Conservation (phyloP, 2,329 filamentous ascomycete genomes). For the Colletotrichum horii region DNA sequence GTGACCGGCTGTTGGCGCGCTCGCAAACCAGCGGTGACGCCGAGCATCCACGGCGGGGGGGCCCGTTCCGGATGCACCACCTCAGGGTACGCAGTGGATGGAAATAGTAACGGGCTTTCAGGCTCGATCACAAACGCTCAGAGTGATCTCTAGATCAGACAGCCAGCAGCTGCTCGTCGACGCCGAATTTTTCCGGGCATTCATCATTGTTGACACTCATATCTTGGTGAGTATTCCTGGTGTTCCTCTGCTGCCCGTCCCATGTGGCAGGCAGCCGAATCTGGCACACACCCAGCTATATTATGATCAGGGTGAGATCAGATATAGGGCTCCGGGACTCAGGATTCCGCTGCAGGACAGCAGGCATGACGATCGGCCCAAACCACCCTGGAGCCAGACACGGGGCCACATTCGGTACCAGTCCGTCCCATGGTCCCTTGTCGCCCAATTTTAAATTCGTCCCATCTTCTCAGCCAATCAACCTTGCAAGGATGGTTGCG, state of each 20-base stretch:
- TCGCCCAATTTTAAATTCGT: constrained; percentile 19
- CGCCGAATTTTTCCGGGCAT: neutral
- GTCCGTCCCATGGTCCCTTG: neutral
- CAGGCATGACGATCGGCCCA: constrained; percentile 22
- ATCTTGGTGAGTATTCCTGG: neutral
- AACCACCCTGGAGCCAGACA: constrained; percentile 8
- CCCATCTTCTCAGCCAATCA: constrained; percentile 21
- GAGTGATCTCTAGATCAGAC: neutral
- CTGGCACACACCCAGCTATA: neutral
- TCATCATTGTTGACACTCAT: neutral
- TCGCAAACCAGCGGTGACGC: neutral
- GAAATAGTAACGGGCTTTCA: neutral
- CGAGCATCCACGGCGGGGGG: constrained; percentile 4
- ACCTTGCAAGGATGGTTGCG: neutral
- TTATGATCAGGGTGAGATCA: constrained; percentile 19
- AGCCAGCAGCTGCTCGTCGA: neutral
- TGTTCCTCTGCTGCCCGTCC: neutral
- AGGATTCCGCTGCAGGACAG: constrained; percentile 21
- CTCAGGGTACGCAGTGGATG: neutral
- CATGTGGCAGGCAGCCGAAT: neutral
- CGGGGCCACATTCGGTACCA: constrained; percentile 16
- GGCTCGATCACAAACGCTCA: neutral
- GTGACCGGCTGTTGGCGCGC: neutral
- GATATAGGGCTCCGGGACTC: constrained; percentile 20
- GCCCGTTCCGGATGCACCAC: constrained; percentile 11